These are phyloP conservation scores for Rubus parviflorus DNA, from an alignment of 306 rosid genomes.

Conservation along the genomic window DNA sequence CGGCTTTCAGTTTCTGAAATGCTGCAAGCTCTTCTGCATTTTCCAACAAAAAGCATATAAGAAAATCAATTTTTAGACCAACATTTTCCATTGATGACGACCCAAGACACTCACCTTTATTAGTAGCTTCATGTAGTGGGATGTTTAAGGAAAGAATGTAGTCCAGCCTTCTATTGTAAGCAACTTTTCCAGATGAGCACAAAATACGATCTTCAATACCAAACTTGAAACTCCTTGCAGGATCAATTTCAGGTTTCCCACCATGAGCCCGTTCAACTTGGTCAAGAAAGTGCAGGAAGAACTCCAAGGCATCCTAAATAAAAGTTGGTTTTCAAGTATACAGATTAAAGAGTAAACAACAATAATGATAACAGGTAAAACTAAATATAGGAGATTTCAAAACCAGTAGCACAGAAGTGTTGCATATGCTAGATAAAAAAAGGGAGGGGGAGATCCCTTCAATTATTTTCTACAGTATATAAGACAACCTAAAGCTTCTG, in stretches of 20 bases:
- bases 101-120: conserved; percentile 56
- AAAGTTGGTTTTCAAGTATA: conserved; percentile 24
- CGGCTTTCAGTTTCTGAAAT: conserved; percentile 71
- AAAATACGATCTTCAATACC: conserved; percentile 91
- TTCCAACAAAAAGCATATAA: conserved; percentile 35
- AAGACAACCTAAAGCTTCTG: too few relatives aligned
- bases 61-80: conserved; percentile 12
- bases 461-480: too few relatives aligned
- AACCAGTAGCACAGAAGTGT: background rate
- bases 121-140: conserved; percentile 81
- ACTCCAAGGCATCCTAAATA: conserved; percentile 93
- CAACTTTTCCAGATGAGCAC: conserved; percentile 96
- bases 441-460: background rate
- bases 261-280: conserved; percentile 80
- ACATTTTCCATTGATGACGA: conserved; percentile 17
- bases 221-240: conserved; percentile 86
- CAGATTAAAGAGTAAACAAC: conserved; percentile 1
- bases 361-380: background rate
- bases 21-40: conserved; percentile 77
- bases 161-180: conserved; percentile 82
- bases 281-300: conserved; percentile 91
- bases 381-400: background rate
- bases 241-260: conserved; percentile 67
- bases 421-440: background rate
- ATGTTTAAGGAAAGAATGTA: conserved; percentile 89